Conservation (phyloP, 306 rosid species). For the Fragaria iinumae region DNA sequence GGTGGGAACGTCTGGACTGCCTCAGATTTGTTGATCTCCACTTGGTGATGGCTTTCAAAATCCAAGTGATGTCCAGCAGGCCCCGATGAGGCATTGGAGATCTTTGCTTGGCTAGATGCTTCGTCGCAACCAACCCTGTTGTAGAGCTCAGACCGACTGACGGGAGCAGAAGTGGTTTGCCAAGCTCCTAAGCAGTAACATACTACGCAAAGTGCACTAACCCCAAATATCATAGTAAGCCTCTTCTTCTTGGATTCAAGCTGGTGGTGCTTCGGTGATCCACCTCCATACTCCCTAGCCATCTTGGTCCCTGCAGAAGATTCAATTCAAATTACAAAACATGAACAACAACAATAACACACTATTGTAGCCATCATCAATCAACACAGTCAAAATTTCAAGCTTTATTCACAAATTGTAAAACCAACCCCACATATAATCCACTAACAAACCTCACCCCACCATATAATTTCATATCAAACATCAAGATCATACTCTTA, state of each 20-base stretch:
- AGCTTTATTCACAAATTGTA: not conserved
- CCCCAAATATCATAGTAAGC: conserved; percentile 69
- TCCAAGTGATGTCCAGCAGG: conserved; percentile 39
- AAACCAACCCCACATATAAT: not conserved
- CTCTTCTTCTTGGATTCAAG: conserved; percentile 67
- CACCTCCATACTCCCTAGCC: conserved; percentile 77
- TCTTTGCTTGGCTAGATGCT: not conserved
- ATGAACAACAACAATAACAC: not conserved
- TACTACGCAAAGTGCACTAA: conserved; percentile 70
- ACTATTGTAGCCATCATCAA: not conserved
- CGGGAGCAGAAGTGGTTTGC: conserved; percentile 43
- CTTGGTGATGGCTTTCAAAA: conserved; percentile 70
- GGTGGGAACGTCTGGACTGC: conserved; percentile 50
- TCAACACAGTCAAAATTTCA: not conserved
- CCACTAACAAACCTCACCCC: conserved; percentile 1
- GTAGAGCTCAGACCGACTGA: conserved; percentile 47
- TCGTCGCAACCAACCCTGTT: conserved; percentile 50
- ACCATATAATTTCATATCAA: not conserved
- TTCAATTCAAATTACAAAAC: not conserved
- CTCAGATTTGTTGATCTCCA: conserved; percentile 41
- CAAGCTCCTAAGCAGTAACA: conserved; percentile 79
- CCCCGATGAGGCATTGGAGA: conserved; percentile 9
- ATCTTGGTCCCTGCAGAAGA: conserved; percentile 35
- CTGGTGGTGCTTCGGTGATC: conserved; percentile 86
- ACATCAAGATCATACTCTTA: conserved; percentile 7